These are phyloP conservation scores for Pyrenophora seminiperda DNA, from an alignment of 2,329 filamentous ascomycete species.

Conservation along the genomic window DNA sequence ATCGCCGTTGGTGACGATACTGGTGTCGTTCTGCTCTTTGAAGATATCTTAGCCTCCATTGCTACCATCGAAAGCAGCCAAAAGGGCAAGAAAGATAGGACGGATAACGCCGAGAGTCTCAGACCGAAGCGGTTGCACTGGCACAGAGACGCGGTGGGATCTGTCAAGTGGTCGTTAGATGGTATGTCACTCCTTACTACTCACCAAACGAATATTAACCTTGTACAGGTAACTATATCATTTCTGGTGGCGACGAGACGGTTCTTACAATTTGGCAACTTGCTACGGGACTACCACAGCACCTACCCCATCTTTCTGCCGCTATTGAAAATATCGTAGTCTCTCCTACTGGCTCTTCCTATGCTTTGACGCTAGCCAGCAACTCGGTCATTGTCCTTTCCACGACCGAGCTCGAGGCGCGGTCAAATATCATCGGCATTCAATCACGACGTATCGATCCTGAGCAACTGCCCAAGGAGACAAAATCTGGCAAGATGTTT, in stretches of 20 bases:
- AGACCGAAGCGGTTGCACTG: slow-evolving; percentile 78
- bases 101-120: slow-evolving; percentile 46
- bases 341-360: slow-evolving; percentile 78
- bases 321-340: slow-evolving; percentile 84
- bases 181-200: slow-evolving; percentile 58
- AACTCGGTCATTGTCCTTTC: slow-evolving; percentile 92
- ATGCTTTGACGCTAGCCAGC: slow-evolving; percentile 83
- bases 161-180: slow-evolving; percentile 90
- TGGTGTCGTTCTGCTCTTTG: slow-evolving; percentile 81
- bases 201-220: slow-evolving; percentile 9
- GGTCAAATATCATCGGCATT: slow-evolving; percentile 81
- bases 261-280: slow-evolving; percentile 92
- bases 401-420: slow-evolving; percentile 85
- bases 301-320: slow-evolving; percentile 86
- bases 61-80: slow-evolving; percentile 50
- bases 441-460: slow-evolving; percentile 57
- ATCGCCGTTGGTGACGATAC: slow-evolving; percentile 76
- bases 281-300: slow-evolving; percentile 80
- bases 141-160: slow-evolving; percentile 83
- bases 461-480: slow-evolving; percentile 33
- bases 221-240: slow-evolving; percentile 78
- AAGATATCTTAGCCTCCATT: slow-evolving; percentile 69
- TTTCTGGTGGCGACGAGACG: slow-evolving; percentile 90
- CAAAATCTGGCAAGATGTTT: slow-evolving; percentile 21
- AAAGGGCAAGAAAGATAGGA: slow-evolving; percentile 31